phyloP scores from a whole-genome alignment of 2,329 filamentous ascomycete genomes.

The Colletotrichum tamarilloi region DNA sequence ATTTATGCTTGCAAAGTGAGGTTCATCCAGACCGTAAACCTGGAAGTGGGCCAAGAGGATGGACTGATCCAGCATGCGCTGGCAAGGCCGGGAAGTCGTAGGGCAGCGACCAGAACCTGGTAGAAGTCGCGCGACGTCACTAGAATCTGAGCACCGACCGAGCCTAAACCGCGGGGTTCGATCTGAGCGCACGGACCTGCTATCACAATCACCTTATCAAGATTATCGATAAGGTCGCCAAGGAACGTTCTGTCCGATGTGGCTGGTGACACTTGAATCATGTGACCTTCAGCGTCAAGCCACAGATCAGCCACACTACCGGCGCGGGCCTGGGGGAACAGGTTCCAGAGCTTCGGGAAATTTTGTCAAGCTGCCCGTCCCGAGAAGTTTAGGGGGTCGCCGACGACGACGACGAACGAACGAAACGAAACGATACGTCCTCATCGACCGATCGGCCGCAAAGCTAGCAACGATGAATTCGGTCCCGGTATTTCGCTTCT shows the following conservation, averaged over 20 bases:
- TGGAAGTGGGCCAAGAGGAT: slow-evolving; percentile 33
- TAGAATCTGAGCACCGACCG: slow-evolving; percentile 34
- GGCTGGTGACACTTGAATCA: background rate
- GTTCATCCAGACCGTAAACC: slow-evolving; percentile 11
- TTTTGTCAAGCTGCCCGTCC: slow-evolving; percentile 25
- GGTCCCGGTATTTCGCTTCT: slow-evolving; percentile 47
- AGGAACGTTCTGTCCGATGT: background rate
- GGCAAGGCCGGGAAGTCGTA: slow-evolving; percentile 29
- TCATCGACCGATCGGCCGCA: background rate
- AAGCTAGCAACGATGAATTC: slow-evolving; percentile 49
- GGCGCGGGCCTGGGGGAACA: slow-evolving; percentile 14
- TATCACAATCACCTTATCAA: background rate
- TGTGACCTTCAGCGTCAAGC: background rate
- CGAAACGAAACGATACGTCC: background rate
- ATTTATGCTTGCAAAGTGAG: slow-evolving; percentile 27
- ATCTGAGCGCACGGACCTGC: background rate
- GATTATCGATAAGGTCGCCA: background rate
- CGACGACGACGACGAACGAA: slow-evolving; percentile 31
- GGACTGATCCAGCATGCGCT: slow-evolving; percentile 30
- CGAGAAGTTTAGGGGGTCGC: background rate
- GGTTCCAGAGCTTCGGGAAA: slow-evolving; percentile 34
- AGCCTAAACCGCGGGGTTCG: slow-evolving; percentile 33
- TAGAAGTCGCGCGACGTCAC: slow-evolving; percentile 40
- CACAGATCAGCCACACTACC: slow-evolving; percentile 22
- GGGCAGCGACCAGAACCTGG: slow-evolving; percentile 42